Evolutionary conservation across 75 land plant species (phyloP), one percentile per base, ranked within the genome.

Genomic region (Ceratopteris richardii): DNA sequence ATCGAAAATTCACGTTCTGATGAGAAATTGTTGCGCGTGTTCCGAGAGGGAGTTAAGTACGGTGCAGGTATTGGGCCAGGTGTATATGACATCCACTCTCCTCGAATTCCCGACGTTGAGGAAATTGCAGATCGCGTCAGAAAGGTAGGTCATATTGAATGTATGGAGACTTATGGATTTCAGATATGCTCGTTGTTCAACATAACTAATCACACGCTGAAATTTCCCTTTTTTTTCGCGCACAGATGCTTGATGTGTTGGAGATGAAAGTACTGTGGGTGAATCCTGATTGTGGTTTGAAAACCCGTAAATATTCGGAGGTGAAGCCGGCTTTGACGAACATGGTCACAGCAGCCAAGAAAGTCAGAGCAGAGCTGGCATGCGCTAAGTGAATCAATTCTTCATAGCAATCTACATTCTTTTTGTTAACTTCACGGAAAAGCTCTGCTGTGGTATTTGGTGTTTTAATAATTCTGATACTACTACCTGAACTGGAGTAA

Each of bases 1-100:
- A 78, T 78, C 44, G 81, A 78, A 64, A 78, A 78, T 44, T 78
- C 81, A 7, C 73, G 81, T 7, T 78, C 81, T 11, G 81, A 78
- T 47, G 81, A 78, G 74, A 78, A 78, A 51, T 52, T 79, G 17
- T 62, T 79, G n/a, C 64, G 77, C 1, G 82, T 79, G 16, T 79
- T 79, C 75, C 74, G 80, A 29, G 82, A 79, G 53, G 81, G 78
- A 31, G 78, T 75, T 36, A 72, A 62, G 55, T 77, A 77, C 44
- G 77, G 77, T 30, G 80, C 80, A 3, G 80, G 80, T 2, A 77
- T 77, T 51, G 80, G 80, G 31, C 80, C 80, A 30, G 80, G 80
- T 43, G 80, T 77, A 11, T 77, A 77, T 54, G 80, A 77, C 63
- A 77, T 77, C 66, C 80, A 77, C 60, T 73, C 80, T 36, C 80